Evolutionary conservation across 164 flowering plant genomes (phyloP).

Genomic region (Magnolia sinica): DNA sequence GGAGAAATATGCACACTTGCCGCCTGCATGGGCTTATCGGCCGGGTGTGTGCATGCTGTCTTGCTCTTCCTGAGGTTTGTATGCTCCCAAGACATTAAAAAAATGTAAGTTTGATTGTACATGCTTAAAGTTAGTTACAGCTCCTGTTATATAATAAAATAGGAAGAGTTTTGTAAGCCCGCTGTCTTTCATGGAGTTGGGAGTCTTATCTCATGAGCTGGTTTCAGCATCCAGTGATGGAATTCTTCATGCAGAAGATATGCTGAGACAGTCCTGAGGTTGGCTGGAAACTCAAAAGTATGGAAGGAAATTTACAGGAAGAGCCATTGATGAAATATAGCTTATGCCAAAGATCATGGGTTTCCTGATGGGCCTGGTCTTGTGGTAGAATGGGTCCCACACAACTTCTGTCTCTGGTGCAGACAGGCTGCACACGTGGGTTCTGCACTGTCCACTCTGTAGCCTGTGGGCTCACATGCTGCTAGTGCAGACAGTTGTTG

Average conservation of each 20-base stretch:
- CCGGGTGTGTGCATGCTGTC: constrained; percentile 99
- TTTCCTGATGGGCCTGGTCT: too few species aligned
- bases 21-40: constrained; percentile 98
- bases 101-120: constrained; percentile 22
- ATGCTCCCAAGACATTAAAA: background rate
- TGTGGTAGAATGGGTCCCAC: too few species aligned
- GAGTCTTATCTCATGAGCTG: background rate
- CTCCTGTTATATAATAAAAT: background rate
- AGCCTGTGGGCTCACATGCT: too few species aligned
- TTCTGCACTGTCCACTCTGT: too few species aligned
- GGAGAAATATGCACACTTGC: constrained; percentile 95
- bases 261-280: background rate
- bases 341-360: background rate
- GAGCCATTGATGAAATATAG: background rate
- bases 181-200: background rate
- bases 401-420: too few species aligned
- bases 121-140: constrained; percentile 7
- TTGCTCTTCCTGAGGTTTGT: constrained; percentile 77
- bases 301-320: background rate
- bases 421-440: too few species aligned
- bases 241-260: background rate
- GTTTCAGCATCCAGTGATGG: background rate
- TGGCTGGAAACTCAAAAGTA: background rate
- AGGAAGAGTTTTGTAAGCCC: background rate
- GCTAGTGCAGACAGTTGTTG: too few species aligned